A percentile compares a stretch with the other conserved stretches of the same genome.
phyloP scores from a whole-genome alignment of 2,329 filamentous ascomycete genomes.

The Rhytidhysteron rufulum region DNA sequence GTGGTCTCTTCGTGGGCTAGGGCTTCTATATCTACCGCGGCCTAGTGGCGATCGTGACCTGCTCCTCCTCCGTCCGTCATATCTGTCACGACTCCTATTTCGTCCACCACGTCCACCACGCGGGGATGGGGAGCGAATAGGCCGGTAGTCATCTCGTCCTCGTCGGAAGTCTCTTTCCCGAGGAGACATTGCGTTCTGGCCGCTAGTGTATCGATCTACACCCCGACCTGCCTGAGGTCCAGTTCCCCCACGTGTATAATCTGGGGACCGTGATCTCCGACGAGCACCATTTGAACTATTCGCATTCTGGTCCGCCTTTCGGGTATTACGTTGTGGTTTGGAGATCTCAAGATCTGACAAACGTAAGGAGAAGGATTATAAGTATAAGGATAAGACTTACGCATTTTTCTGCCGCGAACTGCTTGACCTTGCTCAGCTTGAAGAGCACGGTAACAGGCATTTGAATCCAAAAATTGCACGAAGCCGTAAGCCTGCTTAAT shows the following conservation, averaged over 20 bases:
- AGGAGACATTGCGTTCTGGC: slow-evolving; percentile 32
- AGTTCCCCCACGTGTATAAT: slow-evolving; percentile 48
- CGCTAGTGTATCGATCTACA: slow-evolving; percentile 34
- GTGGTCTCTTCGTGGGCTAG: slow-evolving; percentile 60
- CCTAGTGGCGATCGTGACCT: slow-evolving; percentile 71
- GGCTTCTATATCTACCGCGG: slow-evolving; percentile 60
- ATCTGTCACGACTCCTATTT: slow-evolving; percentile 44
- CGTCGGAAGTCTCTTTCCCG: slow-evolving; percentile 51
- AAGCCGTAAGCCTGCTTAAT: slow-evolving; percentile 97
- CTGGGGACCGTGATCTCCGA: slow-evolving; percentile 61
- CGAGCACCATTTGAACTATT: slow-evolving; percentile 34
- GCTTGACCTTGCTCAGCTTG: slow-evolving; percentile 74
- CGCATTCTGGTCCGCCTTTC: slow-evolving; percentile 48
- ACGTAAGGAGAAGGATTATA: slow-evolving; percentile 22
- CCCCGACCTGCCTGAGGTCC: slow-evolving; percentile 50
- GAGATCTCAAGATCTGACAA: slow-evolving; percentile 79
- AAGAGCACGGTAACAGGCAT: slow-evolving; percentile 72
- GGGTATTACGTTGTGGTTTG: slow-evolving; percentile 76
- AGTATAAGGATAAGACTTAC: slow-evolving; percentile 54
- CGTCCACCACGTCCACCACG: slow-evolving; percentile 24
- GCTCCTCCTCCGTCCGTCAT: slow-evolving; percentile 49
- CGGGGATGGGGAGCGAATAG: slow-evolving; percentile 45
- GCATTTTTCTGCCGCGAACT: slow-evolving; percentile 86
- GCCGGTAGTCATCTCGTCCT: slow-evolving; percentile 60
- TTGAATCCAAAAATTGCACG: slow-evolving; percentile 80